phyloP scores from a whole-genome alignment of 768 basidiomycete species.

The Boletus subparvulus region DNA sequence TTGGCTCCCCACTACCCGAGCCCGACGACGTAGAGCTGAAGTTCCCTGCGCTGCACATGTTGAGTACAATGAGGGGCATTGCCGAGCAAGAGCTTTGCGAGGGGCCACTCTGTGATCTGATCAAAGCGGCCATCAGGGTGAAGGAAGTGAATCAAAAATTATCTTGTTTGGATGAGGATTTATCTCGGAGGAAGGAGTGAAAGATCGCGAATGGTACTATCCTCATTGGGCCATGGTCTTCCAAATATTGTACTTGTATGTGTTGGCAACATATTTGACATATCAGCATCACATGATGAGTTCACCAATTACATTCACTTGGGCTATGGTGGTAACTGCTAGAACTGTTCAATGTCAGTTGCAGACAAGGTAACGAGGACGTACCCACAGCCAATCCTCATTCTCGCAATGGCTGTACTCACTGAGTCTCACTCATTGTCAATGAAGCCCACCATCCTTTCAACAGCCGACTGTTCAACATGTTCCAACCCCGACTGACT shows the following conservation, averaged over 20 bases:
- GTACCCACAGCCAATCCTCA: neutral
- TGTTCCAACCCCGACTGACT: neutral
- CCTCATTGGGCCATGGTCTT: no score
- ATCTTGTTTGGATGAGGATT: constrained; percentile 77
- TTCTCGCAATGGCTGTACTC: neutral
- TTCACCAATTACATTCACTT: neutral
- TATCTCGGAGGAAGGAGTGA: constrained; percentile 62
- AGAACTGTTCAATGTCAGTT: neutral
- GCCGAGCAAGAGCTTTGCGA: constrained; percentile 7
- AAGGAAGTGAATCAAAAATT: constrained; percentile 63
- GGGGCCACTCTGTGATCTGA: constrained; percentile 44
- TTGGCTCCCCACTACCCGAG: no score
- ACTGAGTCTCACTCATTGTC: neutral
- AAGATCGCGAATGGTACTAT: constrained; percentile 38
- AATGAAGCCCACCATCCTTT: neutral
- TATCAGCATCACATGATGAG: neutral
- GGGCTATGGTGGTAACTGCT: neutral
- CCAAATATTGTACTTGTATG: constrained; percentile 20
- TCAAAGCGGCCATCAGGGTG: constrained; percentile 59
- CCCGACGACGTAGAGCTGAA: no score
- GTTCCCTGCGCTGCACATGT: neutral
- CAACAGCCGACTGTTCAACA: neutral
- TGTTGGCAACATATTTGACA: neutral
- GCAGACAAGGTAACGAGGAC: neutral
- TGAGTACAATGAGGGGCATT: neutral